Evolutionary conservation across 257 asterid genomes (phyloP).

Genomic region (Eucommia ulmoides): DNA sequence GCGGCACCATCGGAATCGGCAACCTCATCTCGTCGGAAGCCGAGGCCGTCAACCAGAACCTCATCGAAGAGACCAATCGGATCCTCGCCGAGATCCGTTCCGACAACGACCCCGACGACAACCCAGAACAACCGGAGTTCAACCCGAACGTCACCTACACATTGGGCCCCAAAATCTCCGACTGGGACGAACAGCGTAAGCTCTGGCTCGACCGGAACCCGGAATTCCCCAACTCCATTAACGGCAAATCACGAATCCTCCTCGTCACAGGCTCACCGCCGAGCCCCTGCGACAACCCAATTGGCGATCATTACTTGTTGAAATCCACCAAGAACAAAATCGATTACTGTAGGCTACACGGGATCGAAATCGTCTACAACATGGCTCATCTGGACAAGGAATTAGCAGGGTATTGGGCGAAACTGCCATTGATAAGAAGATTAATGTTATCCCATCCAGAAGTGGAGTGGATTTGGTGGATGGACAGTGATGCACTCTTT

Average conservation of each 20-base stretch:
- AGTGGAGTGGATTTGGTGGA: constrained; percentile 98
- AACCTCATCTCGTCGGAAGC: constrained; percentile 47
- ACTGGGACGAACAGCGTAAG: constrained; percentile 66
- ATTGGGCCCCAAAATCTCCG: constrained; percentile 52
- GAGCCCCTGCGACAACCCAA: constrained; percentile 69
- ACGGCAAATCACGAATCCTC: constrained; percentile 62
- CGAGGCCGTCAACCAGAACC: constrained; percentile 52
- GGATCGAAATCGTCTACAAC: constrained; percentile 81
- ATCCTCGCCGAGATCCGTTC: constrained; percentile 73
- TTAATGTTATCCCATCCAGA: constrained; percentile 93
- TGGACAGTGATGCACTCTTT: constrained; percentile 91
- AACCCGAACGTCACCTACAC: constrained; percentile 31
- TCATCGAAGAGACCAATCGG: constrained; percentile 57
- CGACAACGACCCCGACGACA: constrained; percentile 39
- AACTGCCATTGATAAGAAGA: constrained; percentile 69
- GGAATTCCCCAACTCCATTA: constrained; percentile 39
- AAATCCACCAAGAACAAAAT: constrained; percentile 70
- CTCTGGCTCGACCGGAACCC: constrained; percentile 63
- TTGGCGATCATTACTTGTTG: constrained; percentile 87
- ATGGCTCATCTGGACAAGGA: constrained; percentile 90
- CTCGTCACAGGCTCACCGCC: constrained; percentile 90
- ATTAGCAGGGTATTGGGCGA: constrained; percentile 84
- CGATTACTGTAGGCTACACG: constrained; percentile 93
- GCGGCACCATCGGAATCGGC: constrained; percentile 82
- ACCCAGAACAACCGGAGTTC: constrained; percentile 18